Conservation (phyloP, 2,329 filamentous ascomycete genomes). For the Aspergillus nomiae region DNA sequence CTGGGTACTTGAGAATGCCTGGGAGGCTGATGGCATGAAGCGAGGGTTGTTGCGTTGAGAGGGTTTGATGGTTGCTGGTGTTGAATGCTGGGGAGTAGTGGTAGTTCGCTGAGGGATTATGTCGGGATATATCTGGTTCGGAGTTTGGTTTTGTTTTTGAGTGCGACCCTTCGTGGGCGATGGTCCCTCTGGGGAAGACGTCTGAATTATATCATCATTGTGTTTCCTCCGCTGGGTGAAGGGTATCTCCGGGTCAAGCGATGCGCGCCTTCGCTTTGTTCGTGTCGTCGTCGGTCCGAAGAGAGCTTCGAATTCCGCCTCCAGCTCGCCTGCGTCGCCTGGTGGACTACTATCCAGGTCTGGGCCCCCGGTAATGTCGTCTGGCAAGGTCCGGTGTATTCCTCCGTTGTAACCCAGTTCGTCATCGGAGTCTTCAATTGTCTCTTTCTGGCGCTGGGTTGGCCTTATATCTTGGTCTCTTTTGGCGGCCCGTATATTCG, state of each 20-base stretch:
- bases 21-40: slow-evolving; percentile 30
- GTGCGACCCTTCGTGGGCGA: slow-evolving; percentile 1
- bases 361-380: not conserved
- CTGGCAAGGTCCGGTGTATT: not conserved
- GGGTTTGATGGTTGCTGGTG: slow-evolving; percentile 22
- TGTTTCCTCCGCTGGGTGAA: slow-evolving; percentile 7
- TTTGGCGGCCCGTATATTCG: slow-evolving; percentile 3
- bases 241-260: slow-evolving; percentile 11
- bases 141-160: slow-evolving; percentile 12
- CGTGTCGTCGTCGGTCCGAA: slow-evolving; percentile 30
- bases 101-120: slow-evolving; percentile 9
- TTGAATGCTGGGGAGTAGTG: slow-evolving; percentile 13
- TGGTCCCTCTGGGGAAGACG: slow-evolving; percentile 21
- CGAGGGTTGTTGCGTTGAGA: slow-evolving; percentile 31
- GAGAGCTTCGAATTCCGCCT: slow-evolving; percentile 32
- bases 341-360: slow-evolving; percentile 16
- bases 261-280: slow-evolving; percentile 37
- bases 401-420: slow-evolving; percentile 10
- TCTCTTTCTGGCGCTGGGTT: slow-evolving; percentile 11
- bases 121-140: slow-evolving; percentile 1
- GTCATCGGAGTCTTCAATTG: slow-evolving; percentile 32
- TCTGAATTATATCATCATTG: slow-evolving; percentile 18
- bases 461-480: not conserved
- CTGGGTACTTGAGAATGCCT: slow-evolving; percentile 23
- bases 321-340: slow-evolving; percentile 14